Evolutionary conservation across 1,284 basidiomycete species (phyloP).

Genomic region (Cryptococcus sp.): DNA sequence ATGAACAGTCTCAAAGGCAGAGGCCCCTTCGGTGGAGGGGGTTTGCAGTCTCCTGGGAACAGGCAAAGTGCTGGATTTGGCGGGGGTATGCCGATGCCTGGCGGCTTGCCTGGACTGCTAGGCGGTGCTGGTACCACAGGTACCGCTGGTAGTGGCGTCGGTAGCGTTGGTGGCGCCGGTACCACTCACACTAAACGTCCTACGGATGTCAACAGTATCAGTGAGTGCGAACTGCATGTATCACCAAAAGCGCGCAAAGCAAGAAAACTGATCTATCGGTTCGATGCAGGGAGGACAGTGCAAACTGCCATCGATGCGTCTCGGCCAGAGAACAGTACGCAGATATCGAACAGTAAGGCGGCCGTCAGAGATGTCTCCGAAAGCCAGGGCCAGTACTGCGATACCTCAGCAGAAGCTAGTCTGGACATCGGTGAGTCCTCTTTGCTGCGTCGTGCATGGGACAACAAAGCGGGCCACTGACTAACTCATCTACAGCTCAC

Average conservation of each 20-base stretch:
- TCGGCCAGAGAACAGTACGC: conserved; percentile 64
- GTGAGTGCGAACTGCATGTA: conserved; percentile 11
- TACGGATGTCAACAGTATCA: conserved; percentile 31
- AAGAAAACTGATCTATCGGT: not conserved
- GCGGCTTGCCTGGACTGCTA: conserved; percentile 1
- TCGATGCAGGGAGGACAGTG: conserved; percentile 39
- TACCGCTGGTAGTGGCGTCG: not conserved
- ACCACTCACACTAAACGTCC: conserved; percentile 22
- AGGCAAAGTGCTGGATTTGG: not conserved
- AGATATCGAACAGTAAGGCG: conserved; percentile 64
- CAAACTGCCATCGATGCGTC: conserved; percentile 74
- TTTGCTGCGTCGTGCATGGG: too few species aligned
- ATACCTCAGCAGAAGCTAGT: conserved; percentile 70
- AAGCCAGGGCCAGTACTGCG: conserved; percentile 76
- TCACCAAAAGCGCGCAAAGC: conserved; percentile 6
- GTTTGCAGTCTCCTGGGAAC: not conserved
- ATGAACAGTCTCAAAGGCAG: not conserved
- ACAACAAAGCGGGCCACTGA: too few species aligned
- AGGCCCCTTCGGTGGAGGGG: too few species aligned
- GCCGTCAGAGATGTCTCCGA: conserved; percentile 74
- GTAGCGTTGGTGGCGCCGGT: not conserved
- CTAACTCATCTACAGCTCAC: not conserved
- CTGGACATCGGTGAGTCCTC: conserved; percentile 61
- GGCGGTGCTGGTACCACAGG: not conserved
- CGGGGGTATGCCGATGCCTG: not conserved